Conservation (phyloP, 2,329 filamentous ascomycete species). For the Fonsecaea multimorphosa region DNA sequence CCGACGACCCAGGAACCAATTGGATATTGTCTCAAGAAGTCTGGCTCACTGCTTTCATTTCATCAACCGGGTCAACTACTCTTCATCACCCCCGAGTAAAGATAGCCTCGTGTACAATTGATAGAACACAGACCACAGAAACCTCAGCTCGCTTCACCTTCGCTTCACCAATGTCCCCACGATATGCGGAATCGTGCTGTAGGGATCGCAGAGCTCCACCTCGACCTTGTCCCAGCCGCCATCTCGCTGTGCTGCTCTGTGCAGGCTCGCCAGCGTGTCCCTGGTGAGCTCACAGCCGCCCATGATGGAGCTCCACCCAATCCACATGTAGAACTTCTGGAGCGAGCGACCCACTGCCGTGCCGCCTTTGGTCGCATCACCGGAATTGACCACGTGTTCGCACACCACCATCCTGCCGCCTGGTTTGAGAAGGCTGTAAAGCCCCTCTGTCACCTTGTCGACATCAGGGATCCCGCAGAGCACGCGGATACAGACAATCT, state of each 20-base stretch:
- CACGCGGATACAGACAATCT: slow-evolving; percentile 60
- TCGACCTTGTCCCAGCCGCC: slow-evolving; percentile 20
- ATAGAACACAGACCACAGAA: not conserved
- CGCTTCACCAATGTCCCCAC: slow-evolving; percentile 14
- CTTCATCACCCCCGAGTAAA: too few species aligned
- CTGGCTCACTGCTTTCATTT: too few species aligned
- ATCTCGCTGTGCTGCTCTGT: slow-evolving; percentile 11
- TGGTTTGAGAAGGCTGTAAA: slow-evolving; percentile 60
- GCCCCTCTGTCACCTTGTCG: slow-evolving; percentile 51
- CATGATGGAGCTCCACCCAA: slow-evolving; percentile 60
- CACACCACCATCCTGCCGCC: slow-evolving; percentile 61
- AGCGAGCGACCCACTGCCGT: slow-evolving; percentile 48
- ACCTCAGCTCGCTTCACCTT: not conserved
- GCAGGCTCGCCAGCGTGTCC: slow-evolving; percentile 44
- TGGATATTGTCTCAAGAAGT: too few species aligned
- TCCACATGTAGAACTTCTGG: slow-evolving; percentile 53
- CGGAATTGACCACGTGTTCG: slow-evolving; percentile 62
- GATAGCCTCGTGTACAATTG: not conserved
- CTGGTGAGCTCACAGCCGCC: slow-evolving; percentile 59
- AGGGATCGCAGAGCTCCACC: slow-evolving; percentile 9
- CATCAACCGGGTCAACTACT: too few species aligned
- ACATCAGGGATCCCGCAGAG: slow-evolving; percentile 60
- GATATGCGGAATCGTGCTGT: slow-evolving; percentile 16
- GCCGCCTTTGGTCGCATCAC: slow-evolving; percentile 53
- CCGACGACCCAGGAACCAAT: too few species aligned